Evolutionary conservation across 805 yeast genomes (phyloP).

Genomic region (Candida lessepsii): DNA sequence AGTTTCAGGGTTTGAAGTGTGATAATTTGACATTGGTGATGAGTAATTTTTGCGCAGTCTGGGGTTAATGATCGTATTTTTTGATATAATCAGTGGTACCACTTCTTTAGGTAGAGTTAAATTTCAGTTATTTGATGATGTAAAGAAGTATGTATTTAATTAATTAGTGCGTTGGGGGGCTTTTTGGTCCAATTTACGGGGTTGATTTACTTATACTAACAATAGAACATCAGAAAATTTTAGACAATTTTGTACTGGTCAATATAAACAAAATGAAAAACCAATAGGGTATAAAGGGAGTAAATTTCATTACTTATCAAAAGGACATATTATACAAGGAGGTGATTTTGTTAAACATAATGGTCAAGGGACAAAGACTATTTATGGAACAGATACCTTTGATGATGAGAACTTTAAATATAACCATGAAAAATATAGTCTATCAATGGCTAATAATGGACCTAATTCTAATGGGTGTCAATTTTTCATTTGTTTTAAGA

Average conservation of each 20-base stretch:
- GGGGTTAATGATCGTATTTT: slow-evolving; percentile 9
- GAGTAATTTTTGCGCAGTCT: neutral
- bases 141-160: slow-evolving; percentile 7
- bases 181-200: no score
- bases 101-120: slow-evolving; percentile 31
- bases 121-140: slow-evolving; percentile 51
- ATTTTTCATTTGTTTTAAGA: slow-evolving; percentile 80
- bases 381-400: slow-evolving; percentile 63
- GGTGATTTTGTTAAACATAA: slow-evolving; percentile 57
- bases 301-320: slow-evolving; percentile 93
- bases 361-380: slow-evolving; percentile 91
- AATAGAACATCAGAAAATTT: slow-evolving; percentile 64
- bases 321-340: slow-evolving; percentile 86
- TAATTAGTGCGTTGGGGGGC: no score
- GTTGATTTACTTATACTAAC: no score
- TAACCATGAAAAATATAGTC: slow-evolving; percentile 76
- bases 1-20: slow-evolving; percentile 70
- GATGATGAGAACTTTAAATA: slow-evolving; percentile 66
- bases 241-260: slow-evolving; percentile 84
- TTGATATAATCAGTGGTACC: slow-evolving; percentile 4
- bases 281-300: slow-evolving; percentile 87
- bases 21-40: slow-evolving; percentile 14
- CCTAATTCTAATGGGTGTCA: slow-evolving; percentile 92
- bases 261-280: slow-evolving; percentile 43
- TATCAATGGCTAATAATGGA: slow-evolving; percentile 92